Percentiles rank a stretch among this genome's conserved stretches.
These are phyloP conservation scores for Xylaria scruposa DNA, from an alignment of 495 filamentous ascomycete species.

Conservation along the genomic window DNA sequence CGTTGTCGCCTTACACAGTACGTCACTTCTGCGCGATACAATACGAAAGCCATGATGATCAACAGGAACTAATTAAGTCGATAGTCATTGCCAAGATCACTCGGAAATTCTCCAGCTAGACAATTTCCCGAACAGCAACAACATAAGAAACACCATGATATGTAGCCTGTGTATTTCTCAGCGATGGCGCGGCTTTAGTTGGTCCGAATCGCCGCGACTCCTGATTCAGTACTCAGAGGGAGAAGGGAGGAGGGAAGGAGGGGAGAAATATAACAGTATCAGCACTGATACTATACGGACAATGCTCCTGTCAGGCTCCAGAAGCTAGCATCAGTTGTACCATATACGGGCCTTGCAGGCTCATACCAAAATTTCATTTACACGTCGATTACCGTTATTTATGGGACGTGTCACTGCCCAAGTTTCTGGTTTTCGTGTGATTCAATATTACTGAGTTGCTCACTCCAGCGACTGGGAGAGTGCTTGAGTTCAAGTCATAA, in stretches of 20 bases:
- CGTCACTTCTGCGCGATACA: conserved; percentile 40
- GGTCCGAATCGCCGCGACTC: conserved; percentile 32
- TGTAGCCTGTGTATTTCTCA: conserved; percentile 7
- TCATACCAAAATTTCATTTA: conserved; percentile 23
- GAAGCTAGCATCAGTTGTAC: conserved; percentile 18
- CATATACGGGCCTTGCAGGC: conserved; percentile 23
- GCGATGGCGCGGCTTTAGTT: conserved; percentile 35
- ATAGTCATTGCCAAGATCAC: conserved; percentile 96
- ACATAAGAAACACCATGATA: conserved; percentile 20
- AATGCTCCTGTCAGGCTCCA: not conserved
- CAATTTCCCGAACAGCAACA: conserved; percentile 1
- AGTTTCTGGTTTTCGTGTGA: not conserved
- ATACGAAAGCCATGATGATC: not conserved
- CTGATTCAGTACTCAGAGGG: not conserved
- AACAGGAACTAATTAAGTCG: conserved; percentile 32
- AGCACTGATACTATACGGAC: conserved; percentile 9
- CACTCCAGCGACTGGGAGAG: not conserved
- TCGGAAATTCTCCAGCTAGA: conserved; percentile 80
- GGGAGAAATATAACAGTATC: conserved; percentile 9
- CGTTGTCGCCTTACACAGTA: conserved; percentile 96
- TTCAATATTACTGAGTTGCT: not conserved
- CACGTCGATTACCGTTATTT: not conserved
- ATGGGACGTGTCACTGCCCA: not conserved
- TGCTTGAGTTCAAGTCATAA: not conserved
- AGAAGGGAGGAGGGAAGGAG: not conserved